Evolutionary conservation across 225 moss, liverwort and hornwort genomes (phyloP).

Genomic region (Straminergon stramineum): DNA sequence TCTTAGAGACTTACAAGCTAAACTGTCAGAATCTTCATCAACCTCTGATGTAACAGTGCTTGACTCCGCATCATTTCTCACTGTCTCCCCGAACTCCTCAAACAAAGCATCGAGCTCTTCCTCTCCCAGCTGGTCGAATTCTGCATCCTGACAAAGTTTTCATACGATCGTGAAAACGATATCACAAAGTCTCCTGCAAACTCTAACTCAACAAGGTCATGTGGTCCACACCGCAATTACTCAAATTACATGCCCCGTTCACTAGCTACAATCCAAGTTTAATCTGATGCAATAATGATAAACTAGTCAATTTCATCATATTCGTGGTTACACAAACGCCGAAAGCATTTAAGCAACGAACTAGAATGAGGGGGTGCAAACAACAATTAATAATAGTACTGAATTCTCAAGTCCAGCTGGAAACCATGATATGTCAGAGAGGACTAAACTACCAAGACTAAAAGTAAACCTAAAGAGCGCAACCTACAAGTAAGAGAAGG

Average conservation of each 20-base stretch:
- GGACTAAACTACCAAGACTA: neutral
- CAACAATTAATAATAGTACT: neutral
- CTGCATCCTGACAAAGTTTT: conserved; percentile 6
- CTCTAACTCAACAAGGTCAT: neutral
- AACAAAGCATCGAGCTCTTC: conserved; percentile 39
- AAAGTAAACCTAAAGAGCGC: neutral
- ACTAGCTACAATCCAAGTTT: neutral
- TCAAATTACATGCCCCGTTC: neutral
- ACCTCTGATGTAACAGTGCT: conserved; percentile 27
- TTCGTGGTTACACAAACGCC: neutral
- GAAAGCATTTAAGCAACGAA: neutral
- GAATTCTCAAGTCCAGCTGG: neutral
- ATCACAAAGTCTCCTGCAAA: neutral
- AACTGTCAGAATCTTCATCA: conserved; percentile 45
- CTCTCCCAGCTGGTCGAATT: conserved; percentile 33
- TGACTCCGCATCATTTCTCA: conserved; percentile 15
- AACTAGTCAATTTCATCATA: neutral
- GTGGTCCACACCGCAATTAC: neutral
- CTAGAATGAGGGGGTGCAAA: neutral
- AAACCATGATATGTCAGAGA: neutral
- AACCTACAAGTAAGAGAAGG: neutral
- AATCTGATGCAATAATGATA: neutral
- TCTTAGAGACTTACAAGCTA: conserved; percentile 32
- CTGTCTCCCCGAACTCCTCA: conserved; percentile 45
- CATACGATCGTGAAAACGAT: neutral